Evolutionary conservation across 1,284 basidiomycete species (phyloP).

Genomic region (Ustanciosporium gigantosporum): DNA sequence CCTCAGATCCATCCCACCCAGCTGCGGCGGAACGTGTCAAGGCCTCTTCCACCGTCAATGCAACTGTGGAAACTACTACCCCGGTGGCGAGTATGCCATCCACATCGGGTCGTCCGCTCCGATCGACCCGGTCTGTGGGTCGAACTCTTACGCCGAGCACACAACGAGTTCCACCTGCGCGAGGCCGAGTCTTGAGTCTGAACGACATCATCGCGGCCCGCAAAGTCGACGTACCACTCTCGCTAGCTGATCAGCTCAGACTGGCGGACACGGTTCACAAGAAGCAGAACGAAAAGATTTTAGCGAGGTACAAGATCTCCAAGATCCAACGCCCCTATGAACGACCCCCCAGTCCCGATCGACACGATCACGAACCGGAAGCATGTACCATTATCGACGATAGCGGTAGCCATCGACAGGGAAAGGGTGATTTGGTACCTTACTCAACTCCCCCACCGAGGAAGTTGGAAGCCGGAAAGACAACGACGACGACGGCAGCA

Average conservation of each 20-base stretch:
- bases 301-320: constrained; percentile 36
- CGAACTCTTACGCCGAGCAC: constrained; percentile 22
- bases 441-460: constrained; percentile 20
- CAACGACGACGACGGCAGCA: not conserved
- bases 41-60: too few relatives aligned
- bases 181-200: constrained; percentile 30
- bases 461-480: not conserved
- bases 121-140: constrained; percentile 12
- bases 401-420: constrained; percentile 19
- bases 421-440: constrained; percentile 23
- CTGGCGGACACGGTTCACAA: constrained; percentile 39
- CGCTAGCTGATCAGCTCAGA: constrained; percentile 28
- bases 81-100: too few relatives aligned
- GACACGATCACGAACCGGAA: constrained; percentile 34
- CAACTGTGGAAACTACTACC: too few relatives aligned
- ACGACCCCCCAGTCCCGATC: constrained; percentile 33
- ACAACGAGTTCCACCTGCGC: constrained; percentile 15
- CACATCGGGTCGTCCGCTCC: constrained; percentile 8
- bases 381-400: constrained; percentile 34
- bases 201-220: constrained; percentile 40
- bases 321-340: constrained; percentile 34
- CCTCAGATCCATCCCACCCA: too few relatives aligned
- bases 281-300: constrained; percentile 36
- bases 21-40: too few relatives aligned
- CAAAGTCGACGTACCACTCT: constrained; percentile 32